Base-by-base conservation (phyloP, 2,329 filamentous ascomycete species). In the Kalaharituber pfeilii region DNA sequence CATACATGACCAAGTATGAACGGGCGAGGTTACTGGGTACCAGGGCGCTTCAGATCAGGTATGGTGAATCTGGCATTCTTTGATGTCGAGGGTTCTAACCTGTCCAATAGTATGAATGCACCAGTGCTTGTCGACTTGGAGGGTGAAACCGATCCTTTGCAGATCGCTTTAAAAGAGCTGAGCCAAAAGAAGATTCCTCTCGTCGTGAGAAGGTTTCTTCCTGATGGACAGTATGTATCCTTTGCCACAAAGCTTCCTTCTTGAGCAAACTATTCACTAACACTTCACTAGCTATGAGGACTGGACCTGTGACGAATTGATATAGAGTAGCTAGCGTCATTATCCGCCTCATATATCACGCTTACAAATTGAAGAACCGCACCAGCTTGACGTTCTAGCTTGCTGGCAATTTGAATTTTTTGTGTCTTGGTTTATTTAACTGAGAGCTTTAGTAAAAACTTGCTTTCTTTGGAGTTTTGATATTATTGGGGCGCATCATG, bases 1-100 rank as follows among this genome's bases (percentile, higher is more conserved):
- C 89, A 2, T 98, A 95, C 72, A 94, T 98, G 89, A 98, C 91
- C 62, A 98, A 98, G 73, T 98, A 98, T 71, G 91, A 98, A 75
- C 79, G 82, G 64, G 91, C 91, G 59, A 81, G 91, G 66, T 89
- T 98, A 56, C 72, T 98, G 60, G 91, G 91, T 49, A 96, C 91
- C 39, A 77, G 91, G 62, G 91, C 91, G 39, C 70, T 96, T 67
- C 91, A 98, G 71, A 96, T 98, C 67, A 95, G 86, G 86, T 93
- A 70, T 53, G 79, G 63, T 20, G 3, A 22, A 5, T 25, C 11
- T 18, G 13, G 24, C 28, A 30, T 15, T 42, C 11, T n/a, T 45
- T 36, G 65, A 50, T 42, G 39, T n/a, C 5, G 20, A 45, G 22
- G 36, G 18, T 47, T 55, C 51, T 26, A 20, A 20, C 4, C 20